Base-by-base conservation (phyloP, 768 basidiomycete species). In the Mycena olivaceomarginata region DNA sequence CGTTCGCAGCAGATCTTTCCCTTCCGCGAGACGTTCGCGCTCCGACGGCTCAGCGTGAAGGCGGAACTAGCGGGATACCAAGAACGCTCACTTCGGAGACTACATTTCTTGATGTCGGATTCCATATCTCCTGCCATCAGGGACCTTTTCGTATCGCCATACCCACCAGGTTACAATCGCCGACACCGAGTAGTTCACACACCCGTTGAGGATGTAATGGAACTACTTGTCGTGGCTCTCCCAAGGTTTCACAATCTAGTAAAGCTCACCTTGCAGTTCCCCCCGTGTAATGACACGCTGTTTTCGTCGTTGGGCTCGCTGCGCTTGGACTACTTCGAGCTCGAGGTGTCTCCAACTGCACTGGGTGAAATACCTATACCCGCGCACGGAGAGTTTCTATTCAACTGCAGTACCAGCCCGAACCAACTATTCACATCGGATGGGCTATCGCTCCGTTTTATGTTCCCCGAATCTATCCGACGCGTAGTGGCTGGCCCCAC, bases 11-110 rank as follows among this genome's bases (percentile, higher is more conserved):
- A 51, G 4, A 64, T 83, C 39, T 80, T 80, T 57, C 81, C 81
- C 25, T 83, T 81, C 39, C 20, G 48, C 31, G 80, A 74, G 57
- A 80, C 82, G 0, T 79, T 82, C 18, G 68, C 79, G 18, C 81
- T 78, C 66, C 81, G 80, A 11, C 71, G 77, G 20, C 79, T 77
- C 22, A 73, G 18, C 31, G 20, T 43, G 41, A 57, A 7, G 41
- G 8, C 20, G 2, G 16, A 57, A 5, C 22, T 57, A 11, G 43
- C 64, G 18, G 72, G 77, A 7, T 82, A 82, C 57, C 45, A 77
- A 13, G 64, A 71, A 8, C 78, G 81, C 1, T 73, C 78, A 0
- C 31, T 79, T 5, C 64, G 71, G 10, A 66, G 82, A 10, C 18
- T 83, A 1, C 18, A 68, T 0, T 81, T 83, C 51, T 63, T 82